Evolutionary conservation across 768 basidiomycete genomes (phyloP), one percentile per base, ranked within the genome.

Genomic region (Psilocybe tampanensis): DNA sequence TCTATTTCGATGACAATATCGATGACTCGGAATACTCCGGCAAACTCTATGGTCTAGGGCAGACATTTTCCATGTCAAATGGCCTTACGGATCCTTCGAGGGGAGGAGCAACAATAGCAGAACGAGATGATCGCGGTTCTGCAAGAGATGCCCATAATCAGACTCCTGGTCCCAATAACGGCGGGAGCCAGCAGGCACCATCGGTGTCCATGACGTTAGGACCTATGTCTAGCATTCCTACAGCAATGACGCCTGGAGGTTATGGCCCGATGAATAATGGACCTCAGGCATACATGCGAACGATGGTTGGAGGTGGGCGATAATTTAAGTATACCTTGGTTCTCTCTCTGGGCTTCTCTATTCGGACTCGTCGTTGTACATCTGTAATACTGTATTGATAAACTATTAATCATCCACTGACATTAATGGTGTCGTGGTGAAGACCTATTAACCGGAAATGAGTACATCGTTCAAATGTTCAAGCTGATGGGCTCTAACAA

Each of bases 1-100:
- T 90, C 15, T 98, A 95, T 75, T 99, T 99, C 76, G 85, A 88
- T 59, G 90, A 94, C 69, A 77, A 84, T n/a, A 81, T 97, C 51
- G 93, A 98, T 69, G 90, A 95, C 55, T 74, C 68, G 1, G 89
- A 92, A 66, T 92, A 88, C 70, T 90, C 88, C 55, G 90, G 89
- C 52, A 90, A 91, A 67, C 80, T 94, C 1, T 94, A 91, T 66
- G 91, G 91, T 0, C 84, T 94, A 36, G 91, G 91, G 2, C 86
- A 88, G 69, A 92, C 91, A 15, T 90, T 90, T 71, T 80, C 86
- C 11, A 73, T 78, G 18, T 74, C 81, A 21, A 90, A 90, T 59
- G 89, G 89, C 13, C 77, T 88, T 44, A 76, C 82, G 11, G 89
- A 90, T 66, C 79, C 79, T 1, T 80, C 80, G 18, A 77, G 89